These are phyloP conservation scores for Termitomyces sp. DNA, from an alignment of 768 basidiomycete genomes.

Conservation along the genomic window DNA sequence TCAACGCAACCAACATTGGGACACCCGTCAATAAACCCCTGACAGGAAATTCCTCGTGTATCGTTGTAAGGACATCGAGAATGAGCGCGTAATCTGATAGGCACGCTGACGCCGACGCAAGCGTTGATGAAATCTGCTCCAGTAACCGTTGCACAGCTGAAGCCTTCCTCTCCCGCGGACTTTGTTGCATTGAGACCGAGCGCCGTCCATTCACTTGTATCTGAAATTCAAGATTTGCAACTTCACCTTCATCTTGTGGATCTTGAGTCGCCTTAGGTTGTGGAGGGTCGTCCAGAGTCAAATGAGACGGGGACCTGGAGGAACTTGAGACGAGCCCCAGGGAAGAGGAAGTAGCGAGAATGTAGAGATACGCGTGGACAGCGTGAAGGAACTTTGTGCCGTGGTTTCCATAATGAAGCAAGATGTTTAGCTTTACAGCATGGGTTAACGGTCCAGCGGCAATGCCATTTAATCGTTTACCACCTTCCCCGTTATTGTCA, in stretches of 20 bases:
- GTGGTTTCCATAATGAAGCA: conserved; percentile 52
- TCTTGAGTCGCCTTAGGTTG: conserved; percentile 27
- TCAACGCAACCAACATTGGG: conserved; percentile 82
- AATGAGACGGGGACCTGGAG: conserved; percentile 34
- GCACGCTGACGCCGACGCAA: conserved; percentile 47
- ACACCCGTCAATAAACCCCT: conserved; percentile 71
- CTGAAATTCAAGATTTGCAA: conserved; percentile 22
- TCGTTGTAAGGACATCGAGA: conserved; percentile 55
- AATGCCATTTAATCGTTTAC: conserved; percentile 38
- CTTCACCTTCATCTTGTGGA: conserved; percentile 18
- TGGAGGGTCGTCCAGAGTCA: conserved; percentile 21
- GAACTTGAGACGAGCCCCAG: conserved; percentile 42
- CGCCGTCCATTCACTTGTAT: conserved; percentile 34
- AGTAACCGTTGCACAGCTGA: conserved; percentile 50
- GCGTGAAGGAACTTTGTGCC: conserved; percentile 73
- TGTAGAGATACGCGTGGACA: conserved; percentile 74
- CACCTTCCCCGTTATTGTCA: conserved; percentile 43
- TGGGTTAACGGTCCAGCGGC: conserved; percentile 47
- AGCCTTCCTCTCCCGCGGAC: conserved; percentile 50
- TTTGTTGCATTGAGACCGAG: conserved; percentile 36
- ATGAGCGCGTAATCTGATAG: conserved; percentile 73
- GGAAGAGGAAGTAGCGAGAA: conserved; percentile 65
- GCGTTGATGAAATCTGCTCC: conserved; percentile 36
- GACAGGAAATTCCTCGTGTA: conserved; percentile 70
- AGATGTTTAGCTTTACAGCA: conserved; percentile 35